Base-by-base conservation (phyloP, 2,329 filamentous ascomycete species). In the Aspergillus pseudoterreus region DNA sequence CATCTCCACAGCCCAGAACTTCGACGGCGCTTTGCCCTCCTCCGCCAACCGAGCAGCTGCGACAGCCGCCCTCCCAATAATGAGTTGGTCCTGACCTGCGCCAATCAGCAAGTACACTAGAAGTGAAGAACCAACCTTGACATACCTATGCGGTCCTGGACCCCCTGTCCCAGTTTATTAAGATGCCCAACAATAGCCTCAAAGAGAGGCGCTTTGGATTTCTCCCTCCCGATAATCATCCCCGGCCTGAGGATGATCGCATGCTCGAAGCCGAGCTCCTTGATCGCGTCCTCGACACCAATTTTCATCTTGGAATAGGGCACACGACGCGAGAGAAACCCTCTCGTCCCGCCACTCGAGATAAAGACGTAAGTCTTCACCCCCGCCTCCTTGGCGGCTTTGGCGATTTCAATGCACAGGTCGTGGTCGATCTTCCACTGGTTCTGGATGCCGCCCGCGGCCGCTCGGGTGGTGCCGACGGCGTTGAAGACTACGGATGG, bases 341-440 rank as follows among this genome's bases (percentile, higher is more conserved):
- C 61, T 22, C 67, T 60, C 3, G 64, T 70, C 0, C 69, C 69
- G 12, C 49, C 64, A 47, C 66, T 68, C 6, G 69, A 71, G 27
- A 69, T 66, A 50, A 61, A 70, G 11, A 71, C 62, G 44, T 68
- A 71, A 0, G 66, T 70, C 49, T 65, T 67, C 21, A 66, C 67
- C 0, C 67, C 69, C 0, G 67, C 67, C 11, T 58, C 59, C 50
- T 71, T 71, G 27, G 69, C 68, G 22, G 67, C 68, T 47, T 60
- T 58, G 10, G 68, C 69, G 27, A 63, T 68, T 47, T 69, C 67
- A 8, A 71, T 57, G 45, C 63, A 67, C 32, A 66, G 47, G 50
- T 71, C 69, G 50, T 71, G 68, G 53, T 72, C 69, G 49, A 72
- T 70, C 47, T 65, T 67, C 65, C 67, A 67, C 51, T 72, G 69